phyloP scores from a whole-genome alignment of 805 yeast genomes.

The Sporopachydermia quercuum region DNA sequence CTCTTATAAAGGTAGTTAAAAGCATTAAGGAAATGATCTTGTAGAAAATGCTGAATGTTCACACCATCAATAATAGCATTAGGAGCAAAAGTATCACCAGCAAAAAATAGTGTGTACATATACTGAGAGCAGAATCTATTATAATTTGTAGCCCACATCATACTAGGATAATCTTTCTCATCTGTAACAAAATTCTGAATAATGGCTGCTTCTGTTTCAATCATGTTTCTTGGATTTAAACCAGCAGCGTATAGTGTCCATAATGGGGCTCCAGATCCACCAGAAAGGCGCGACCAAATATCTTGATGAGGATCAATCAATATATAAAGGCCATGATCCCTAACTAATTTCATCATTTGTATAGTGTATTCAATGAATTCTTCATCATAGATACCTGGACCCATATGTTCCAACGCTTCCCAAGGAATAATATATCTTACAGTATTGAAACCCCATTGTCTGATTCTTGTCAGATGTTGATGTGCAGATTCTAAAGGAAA shows the following conservation, averaged over 20 bases:
- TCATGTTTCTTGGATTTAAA: conserved; percentile 59
- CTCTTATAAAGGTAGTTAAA: conserved; percentile 30
- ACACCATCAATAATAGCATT: conserved; percentile 52
- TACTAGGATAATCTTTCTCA: conserved; percentile 46
- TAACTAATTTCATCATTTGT: conserved; percentile 40
- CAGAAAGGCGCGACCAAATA: conserved; percentile 79
- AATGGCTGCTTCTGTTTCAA: conserved; percentile 63
- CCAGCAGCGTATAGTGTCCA: conserved; percentile 92
- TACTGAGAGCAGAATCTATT: conserved; percentile 56
- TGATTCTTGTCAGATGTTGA: conserved; percentile 52
- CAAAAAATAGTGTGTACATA: conserved; percentile 78
- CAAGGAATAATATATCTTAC: conserved; percentile 69
- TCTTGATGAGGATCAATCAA: conserved; percentile 88
- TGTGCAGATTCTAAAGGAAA: conserved; percentile 62
- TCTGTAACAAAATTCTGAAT: conserved; percentile 44
- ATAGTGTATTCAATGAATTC: conserved; percentile 61
- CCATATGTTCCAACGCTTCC: conserved; percentile 86
- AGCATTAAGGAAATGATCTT: conserved; percentile 43
- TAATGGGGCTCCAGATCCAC: conserved; percentile 89
- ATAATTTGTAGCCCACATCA: conserved; percentile 91
- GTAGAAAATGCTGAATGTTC: conserved; percentile 69
- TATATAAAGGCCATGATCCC: conserved; percentile 53
- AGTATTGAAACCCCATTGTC: conserved; percentile 69
- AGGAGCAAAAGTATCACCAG: conserved; percentile 68
- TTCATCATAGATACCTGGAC: conserved; percentile 73